phyloP scores from a whole-genome alignment of 1,284 basidiomycete genomes.

The Caloboletus inedulis region DNA sequence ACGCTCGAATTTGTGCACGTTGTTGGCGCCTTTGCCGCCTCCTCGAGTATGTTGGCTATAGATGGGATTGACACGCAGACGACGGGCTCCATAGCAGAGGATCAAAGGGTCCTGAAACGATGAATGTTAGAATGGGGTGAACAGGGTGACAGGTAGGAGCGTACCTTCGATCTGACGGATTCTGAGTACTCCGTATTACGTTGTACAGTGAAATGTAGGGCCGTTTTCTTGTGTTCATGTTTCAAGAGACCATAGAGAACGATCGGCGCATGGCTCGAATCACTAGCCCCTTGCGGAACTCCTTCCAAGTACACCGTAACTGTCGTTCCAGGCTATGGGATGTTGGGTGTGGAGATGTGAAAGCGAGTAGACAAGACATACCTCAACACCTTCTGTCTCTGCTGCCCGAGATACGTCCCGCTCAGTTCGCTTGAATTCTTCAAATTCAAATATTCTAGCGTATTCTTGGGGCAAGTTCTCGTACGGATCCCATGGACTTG shows the following conservation, averaged over 20 bases:
- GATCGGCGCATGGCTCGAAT: constrained; percentile 47
- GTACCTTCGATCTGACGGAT: constrained; percentile 87
- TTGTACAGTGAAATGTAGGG: constrained; percentile 91
- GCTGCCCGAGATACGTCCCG: constrained; percentile 68
- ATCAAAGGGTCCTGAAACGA: constrained; percentile 75
- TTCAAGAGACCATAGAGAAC: constrained; percentile 83
- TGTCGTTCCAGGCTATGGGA: constrained; percentile 67
- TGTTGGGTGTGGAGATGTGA: not conserved
- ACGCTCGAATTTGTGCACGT: constrained; percentile 97
- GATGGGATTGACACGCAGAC: constrained; percentile 81
- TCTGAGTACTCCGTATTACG: constrained; percentile 94
- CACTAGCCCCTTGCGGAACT: constrained; percentile 58
- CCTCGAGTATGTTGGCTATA: constrained; percentile 92
- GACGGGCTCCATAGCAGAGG: constrained; percentile 85
- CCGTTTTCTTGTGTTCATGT: constrained; percentile 96
- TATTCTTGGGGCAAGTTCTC: constrained; percentile 96
- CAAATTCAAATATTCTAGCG: constrained; percentile 94
- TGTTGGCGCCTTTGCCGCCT: constrained; percentile 88
- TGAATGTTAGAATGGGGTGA: not conserved
- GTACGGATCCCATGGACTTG: constrained; percentile 96
- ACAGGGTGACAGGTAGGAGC: constrained; percentile 3
- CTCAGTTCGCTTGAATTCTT: constrained; percentile 88
- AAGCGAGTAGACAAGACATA: constrained; percentile 28
- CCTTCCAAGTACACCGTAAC: constrained; percentile 73
- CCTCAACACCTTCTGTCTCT: constrained; percentile 62